Evolutionary conservation across 495 filamentous ascomycete genomes (phyloP).

Genomic region (Lophiotrema nucula): DNA sequence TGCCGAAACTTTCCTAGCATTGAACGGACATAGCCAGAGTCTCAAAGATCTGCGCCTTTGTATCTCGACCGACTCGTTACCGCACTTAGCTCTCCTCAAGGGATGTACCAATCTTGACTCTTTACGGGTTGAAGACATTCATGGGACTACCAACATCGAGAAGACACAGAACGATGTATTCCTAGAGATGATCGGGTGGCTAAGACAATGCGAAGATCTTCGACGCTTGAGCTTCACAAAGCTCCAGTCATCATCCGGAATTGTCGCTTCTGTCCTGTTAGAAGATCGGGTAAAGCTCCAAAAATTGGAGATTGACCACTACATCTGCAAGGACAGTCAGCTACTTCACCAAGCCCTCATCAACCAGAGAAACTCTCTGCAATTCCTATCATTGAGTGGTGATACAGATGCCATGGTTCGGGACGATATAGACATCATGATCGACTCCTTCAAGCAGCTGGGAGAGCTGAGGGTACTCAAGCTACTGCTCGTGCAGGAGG

Average conservation of each 20-base stretch:
- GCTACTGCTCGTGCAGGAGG: slow-evolving; percentile 54
- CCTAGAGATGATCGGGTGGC: slow-evolving; percentile 53
- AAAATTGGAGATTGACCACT: slow-evolving; percentile 50
- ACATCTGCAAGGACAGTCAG: slow-evolving; percentile 45
- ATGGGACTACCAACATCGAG: slow-evolving; percentile 44
- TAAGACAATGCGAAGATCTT: slow-evolving; percentile 56
- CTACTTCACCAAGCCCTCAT: slow-evolving; percentile 55
- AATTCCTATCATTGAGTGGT: slow-evolving; percentile 50
- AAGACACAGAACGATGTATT: slow-evolving; percentile 50
- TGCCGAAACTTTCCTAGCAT: slow-evolving; percentile 54
- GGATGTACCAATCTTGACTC: slow-evolving; percentile 53
- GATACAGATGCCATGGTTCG: slow-evolving; percentile 48
- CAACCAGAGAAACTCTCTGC: slow-evolving; percentile 46
- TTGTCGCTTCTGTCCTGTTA: slow-evolving; percentile 56
- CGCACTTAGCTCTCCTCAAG: slow-evolving; percentile 49
- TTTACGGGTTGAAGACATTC: slow-evolving; percentile 49
- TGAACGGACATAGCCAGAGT: slow-evolving; percentile 58
- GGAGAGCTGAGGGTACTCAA: slow-evolving; percentile 52
- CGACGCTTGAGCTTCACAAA: slow-evolving; percentile 50
- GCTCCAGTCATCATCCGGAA: slow-evolving; percentile 50
- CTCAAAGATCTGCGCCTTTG: slow-evolving; percentile 57
- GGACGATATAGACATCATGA: slow-evolving; percentile 51
- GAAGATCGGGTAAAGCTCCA: slow-evolving; percentile 51
- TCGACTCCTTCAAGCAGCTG: slow-evolving; percentile 50
- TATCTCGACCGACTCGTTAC: slow-evolving; percentile 50